Evolutionary conservation across 164 flowering plant genomes (phyloP), one percentile per base, ranked within the genome.

Genomic region (Chimonanthus salicifolius): DNA sequence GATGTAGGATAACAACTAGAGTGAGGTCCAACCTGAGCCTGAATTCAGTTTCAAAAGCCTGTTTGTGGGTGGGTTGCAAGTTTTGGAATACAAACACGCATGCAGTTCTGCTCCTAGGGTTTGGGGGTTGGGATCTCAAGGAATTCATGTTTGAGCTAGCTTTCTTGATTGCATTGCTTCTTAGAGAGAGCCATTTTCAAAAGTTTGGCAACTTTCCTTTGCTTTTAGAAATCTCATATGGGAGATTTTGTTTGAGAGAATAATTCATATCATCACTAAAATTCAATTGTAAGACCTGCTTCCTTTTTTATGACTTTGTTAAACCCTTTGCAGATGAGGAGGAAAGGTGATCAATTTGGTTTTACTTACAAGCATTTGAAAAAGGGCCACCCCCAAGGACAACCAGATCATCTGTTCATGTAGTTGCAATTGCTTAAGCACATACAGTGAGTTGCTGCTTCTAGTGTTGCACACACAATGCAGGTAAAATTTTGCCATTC

Each of bases 291-390:
- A 63, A 4, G 47, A 15, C 5, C 69, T 10, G 58, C 13, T 74
- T 4, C 9, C 67, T 45, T 49, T 33, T 73, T 78, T 67, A 62
- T 45, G 62, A 33, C 33, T 71, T 13, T 67, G 18, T 58, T 33
- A 47, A 73, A 3, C 16, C 77, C 70, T 63, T 78, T 74, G 70
- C 88, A 86, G 87, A 82, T 80, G 64, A 68, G 0, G 74, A 43
- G 71, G 77, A 65, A 18, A 82, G 87, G 78, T 86, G 84, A 84
- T 58, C 51, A 21, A 47, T 16, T 51, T 6, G 43, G 58, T 49
- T 58, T 48, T 7, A 62, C 47, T 51, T 21, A 21, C 58, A 63
- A 63, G 62, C 49, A 13, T 67, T 33, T 49, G 43, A 62, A 47
- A 74, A 74, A 72, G 70, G 45, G 66, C 20, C 58, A 58, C 43